Percentiles rank a stretch among this genome's conserved stretches.
Conservation (phyloP, 495 filamentous ascomycete genomes). For the Daldinia decipiens region DNA sequence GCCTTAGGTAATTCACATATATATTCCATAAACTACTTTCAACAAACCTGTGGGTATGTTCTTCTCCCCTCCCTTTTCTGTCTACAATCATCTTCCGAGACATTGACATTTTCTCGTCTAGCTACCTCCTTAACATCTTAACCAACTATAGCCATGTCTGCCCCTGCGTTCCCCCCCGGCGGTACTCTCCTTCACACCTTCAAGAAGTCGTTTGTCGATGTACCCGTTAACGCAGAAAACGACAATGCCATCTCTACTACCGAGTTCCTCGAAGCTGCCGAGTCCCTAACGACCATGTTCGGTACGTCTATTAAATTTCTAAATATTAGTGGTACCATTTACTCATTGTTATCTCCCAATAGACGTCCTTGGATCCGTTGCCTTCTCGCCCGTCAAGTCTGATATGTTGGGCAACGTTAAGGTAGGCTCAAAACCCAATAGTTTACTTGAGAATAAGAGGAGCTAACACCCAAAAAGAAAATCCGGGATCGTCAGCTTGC, state of each 20-base stretch:
- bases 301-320: conserved; percentile 61
- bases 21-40: not conserved
- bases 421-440: conserved; percentile 59
- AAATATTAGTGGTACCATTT: not conserved
- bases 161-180: conserved; percentile 63
- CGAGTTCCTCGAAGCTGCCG: conserved; percentile 91
- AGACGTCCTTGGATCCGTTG: conserved; percentile 84
- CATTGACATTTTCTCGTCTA: not conserved
- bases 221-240: conserved; percentile 75
- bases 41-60: not conserved
- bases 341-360: conserved; percentile 21
- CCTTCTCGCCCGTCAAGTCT: conserved; percentile 87
- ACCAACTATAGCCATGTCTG: conserved; percentile 49
- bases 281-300: conserved; percentile 85
- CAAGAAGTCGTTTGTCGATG: conserved; percentile 82
- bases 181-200: conserved; percentile 86
- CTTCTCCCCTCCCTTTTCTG: not conserved
- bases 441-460: not conserved
- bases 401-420: conserved; percentile 93
- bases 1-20: not conserved
- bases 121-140: conserved; percentile 8
- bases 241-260: conserved; percentile 81
- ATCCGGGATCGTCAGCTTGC: conserved; percentile 82
- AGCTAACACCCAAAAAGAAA: conserved; percentile 71
- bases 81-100: not conserved